phyloP scores from a whole-genome alignment of 2,329 filamentous ascomycete genomes.

The Trichoderma gracile region DNA sequence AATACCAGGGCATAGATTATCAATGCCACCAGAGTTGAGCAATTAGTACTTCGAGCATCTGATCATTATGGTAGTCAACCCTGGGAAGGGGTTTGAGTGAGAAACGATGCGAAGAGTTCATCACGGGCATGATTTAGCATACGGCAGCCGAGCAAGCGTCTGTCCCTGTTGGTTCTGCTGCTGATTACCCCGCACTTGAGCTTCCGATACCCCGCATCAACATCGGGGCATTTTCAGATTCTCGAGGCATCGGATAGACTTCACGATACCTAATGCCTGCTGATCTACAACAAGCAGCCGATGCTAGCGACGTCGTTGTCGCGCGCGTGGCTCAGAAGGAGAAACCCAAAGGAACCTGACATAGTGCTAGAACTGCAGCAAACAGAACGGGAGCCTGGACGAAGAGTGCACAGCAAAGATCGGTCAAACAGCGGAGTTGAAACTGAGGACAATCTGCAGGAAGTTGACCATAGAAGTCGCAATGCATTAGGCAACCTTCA shows the following conservation, averaged over 20 bases:
- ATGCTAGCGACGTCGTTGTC: neutral
- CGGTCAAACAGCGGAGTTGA: constrained; percentile 10
- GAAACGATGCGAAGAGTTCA: too few species aligned
- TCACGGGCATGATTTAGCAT: too few species aligned
- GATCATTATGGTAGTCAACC: neutral
- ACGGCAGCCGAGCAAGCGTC: too few species aligned
- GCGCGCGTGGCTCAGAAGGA: constrained; percentile 27
- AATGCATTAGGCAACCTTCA: constrained; percentile 11
- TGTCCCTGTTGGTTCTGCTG: neutral
- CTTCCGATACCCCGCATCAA: neutral
- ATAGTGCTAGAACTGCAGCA: neutral
- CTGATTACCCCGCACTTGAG: neutral
- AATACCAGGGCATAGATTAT: neutral
- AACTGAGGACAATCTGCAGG: constrained; percentile 21
- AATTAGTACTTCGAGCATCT: neutral
- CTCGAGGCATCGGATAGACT: constrained; percentile 20
- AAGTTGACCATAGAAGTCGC: constrained; percentile 23
- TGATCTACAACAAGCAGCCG: constrained; percentile 25
- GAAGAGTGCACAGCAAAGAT: constrained; percentile 22
- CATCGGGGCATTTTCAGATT: neutral
- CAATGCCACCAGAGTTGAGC: neutral
- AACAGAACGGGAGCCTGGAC: neutral
- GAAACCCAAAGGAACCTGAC: neutral
- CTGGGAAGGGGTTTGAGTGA: too few species aligned
- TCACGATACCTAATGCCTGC: constrained; percentile 15